phyloP scores from a whole-genome alignment of 1,284 basidiomycete genomes.

The Irpex sp. region DNA sequence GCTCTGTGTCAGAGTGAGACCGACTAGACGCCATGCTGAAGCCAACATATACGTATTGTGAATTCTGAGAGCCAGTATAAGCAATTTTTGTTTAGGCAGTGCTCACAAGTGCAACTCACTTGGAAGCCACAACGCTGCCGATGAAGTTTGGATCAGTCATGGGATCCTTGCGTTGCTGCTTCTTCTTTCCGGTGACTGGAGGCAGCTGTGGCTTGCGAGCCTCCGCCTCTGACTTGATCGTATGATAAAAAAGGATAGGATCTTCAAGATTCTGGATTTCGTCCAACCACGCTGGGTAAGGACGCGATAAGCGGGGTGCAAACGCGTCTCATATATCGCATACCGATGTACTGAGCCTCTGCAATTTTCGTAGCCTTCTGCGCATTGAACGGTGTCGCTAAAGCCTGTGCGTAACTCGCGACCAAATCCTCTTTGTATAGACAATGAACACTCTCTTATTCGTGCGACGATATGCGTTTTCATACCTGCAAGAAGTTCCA shows the following conservation, averaged over 20 bases:
- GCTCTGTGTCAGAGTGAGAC: conserved; percentile 50
- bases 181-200: conserved; percentile 23
- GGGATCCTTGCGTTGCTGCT: conserved; percentile 27
- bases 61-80: conserved; percentile 40
- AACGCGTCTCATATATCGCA: conserved; percentile 16
- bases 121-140: conserved; percentile 54
- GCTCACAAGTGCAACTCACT: conserved; percentile 33
- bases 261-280: conserved; percentile 64
- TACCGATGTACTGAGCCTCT: conserved; percentile 68
- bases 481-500: conserved; percentile 71
- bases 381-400: conserved; percentile 62
- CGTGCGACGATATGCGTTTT: conserved; percentile 8
- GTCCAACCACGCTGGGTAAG: conserved; percentile 53
- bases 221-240: conserved; percentile 51
- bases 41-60: conserved; percentile 78
- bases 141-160: conserved; percentile 44
- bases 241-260: conserved; percentile 50
- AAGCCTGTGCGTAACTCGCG: conserved; percentile 48
- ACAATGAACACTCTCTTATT: conserved; percentile 4
- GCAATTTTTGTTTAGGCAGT: background rate
- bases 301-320: background rate
- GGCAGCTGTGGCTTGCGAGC: conserved; percentile 38
- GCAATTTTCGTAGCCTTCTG: conserved; percentile 61
- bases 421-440: conserved; percentile 59
- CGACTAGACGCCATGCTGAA: conserved; percentile 68